Evolutionary conservation across 2,329 filamentous ascomycete genomes (phyloP), one percentile per base, ranked within the genome.

Genomic region (Beauveria medogensis): DNA sequence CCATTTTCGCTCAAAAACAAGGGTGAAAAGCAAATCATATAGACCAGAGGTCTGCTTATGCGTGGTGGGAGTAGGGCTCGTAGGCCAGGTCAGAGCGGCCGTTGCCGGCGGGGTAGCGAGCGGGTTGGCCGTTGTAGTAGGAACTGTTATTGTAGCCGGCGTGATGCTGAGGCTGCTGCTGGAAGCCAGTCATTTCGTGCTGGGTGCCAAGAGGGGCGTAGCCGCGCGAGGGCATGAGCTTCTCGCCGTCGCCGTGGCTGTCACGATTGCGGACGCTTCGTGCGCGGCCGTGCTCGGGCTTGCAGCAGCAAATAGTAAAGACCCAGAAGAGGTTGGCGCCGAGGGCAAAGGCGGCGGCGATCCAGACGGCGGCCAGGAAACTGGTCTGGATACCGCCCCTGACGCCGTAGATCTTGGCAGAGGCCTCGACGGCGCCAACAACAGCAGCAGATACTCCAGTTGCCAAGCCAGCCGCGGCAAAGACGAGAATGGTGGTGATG

Each of bases 281-380:
- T 62, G 64, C 64, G 64, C 68, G 66, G 60, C 57, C 50, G 50
- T 63, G 64, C 61, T 75, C 74, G 16, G 74, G 74, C 68, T 91
- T 90, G 67, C 92, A 96, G 85, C 92, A 97, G 87, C 93, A 97
- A 69, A 89, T 83, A 74, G 87, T 91, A 73, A 95, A 85, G 70
- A 92, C 78, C 93, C 94, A 97, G 87, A 97, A 97, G 71, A 96
- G 76, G 65, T 84, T 85, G 8, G 89, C 88, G 47, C 74, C 90
- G 40, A 94, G 71, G 64, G 88, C 87, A 71, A 95, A 92, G 30
- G 84, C 89, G 44, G 88, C 87, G 48, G 87, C 87, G 63, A 97
- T 79, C 91, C 92, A 97, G 68, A 89, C 84, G 22, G 86, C 77
- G 41, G 81, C 81, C 59, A 94, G 85, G 77, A 89, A 93, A 62